Conservation (phyloP, 768 basidiomycete genomes). For the Tubosaeta brunneosetosa region DNA sequence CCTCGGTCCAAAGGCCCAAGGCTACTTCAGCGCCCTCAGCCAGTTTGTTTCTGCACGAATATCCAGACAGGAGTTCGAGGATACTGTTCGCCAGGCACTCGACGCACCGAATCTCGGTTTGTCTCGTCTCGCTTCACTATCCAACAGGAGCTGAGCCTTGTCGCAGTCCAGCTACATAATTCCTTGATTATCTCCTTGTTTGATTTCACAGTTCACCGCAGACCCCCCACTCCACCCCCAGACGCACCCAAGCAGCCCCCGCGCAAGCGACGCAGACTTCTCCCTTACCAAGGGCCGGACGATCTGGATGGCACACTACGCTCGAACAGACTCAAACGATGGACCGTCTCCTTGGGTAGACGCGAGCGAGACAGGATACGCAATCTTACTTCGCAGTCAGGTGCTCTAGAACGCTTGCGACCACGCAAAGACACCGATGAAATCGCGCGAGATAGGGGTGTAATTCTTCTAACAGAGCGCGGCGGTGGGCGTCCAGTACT, state of each 20-base stretch:
- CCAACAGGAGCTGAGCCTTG: conserved; percentile 7
- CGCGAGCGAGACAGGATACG: conserved; percentile 72
- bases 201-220: conserved; percentile 69
- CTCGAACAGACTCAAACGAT: conserved; percentile 65
- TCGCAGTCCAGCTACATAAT: conserved; percentile 75
- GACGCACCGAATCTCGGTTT: conserved; percentile 52
- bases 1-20: conserved; percentile 54
- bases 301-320: conserved; percentile 53
- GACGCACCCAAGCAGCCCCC: conserved; percentile 55
- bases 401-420: conserved; percentile 40
- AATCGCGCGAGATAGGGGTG: conserved; percentile 64
- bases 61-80: conserved; percentile 75
- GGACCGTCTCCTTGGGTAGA: conserved; percentile 67
- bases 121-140: conserved; percentile 3
- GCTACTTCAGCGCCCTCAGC: conserved; percentile 62
- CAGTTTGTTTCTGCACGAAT: conserved; percentile 63
- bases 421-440: conserved; percentile 58
- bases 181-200: conserved; percentile 80
- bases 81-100: conserved; percentile 56
- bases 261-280: conserved; percentile 61
- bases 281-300: conserved; percentile 70
- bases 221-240: conserved; percentile 62
- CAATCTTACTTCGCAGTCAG: conserved; percentile 41
- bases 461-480: conserved; percentile 59
- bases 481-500: conserved; percentile 43